Evolutionary conservation across 2,329 filamentous ascomycete species (phyloP), one percentile per base, ranked within the genome.

Genomic region (Monilinia vaccinii-corymbosi): DNA sequence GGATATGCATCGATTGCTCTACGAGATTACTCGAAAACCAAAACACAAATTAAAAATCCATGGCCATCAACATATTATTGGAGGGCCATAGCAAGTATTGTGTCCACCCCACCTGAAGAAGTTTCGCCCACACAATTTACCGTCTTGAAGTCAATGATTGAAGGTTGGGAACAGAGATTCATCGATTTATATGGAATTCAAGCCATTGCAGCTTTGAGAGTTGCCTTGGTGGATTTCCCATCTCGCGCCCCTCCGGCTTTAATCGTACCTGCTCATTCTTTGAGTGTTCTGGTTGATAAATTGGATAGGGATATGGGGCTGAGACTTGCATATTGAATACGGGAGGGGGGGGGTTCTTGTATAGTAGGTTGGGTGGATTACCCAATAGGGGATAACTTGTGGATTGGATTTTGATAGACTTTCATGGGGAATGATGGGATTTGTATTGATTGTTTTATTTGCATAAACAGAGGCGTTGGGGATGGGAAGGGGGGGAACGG

Each of bases 1-100:
- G 93, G 93, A 0, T 99, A 88, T 70, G 89, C 91, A 0, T 84
- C 92, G 1, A 79, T 97, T 42, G 84, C 90, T 1, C 78, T 97
- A 10, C 85, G 93, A 51, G 90, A 95, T 71, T 96, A 95, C 70
- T 83, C 82, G 63, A 86, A 82, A 64, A 82, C 85, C 1, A 77
- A 78, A 21, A 3, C n/a, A 21, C n/a, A 18, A 36, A 49, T 65
- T 44, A 85, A 85, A 64, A 92, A 92, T 66, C 91, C 87, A 0
- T 94, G 83, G 74, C 91, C 87, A 4, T 89, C 88, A 52, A 80
- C 79, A 0, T 80, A 92, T 60, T 97, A 94, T 77, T 99, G 94
- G 94, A 80, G 78, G 42, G 81, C 87, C 0, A 76, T 97, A 60
- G 84, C 90, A 0, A 79, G 79, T 47, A 89, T 97, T 42, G 76